These are phyloP conservation scores for Calonectria naviculata DNA, from an alignment of 2,329 filamentous ascomycete genomes.

Conservation along the genomic window DNA sequence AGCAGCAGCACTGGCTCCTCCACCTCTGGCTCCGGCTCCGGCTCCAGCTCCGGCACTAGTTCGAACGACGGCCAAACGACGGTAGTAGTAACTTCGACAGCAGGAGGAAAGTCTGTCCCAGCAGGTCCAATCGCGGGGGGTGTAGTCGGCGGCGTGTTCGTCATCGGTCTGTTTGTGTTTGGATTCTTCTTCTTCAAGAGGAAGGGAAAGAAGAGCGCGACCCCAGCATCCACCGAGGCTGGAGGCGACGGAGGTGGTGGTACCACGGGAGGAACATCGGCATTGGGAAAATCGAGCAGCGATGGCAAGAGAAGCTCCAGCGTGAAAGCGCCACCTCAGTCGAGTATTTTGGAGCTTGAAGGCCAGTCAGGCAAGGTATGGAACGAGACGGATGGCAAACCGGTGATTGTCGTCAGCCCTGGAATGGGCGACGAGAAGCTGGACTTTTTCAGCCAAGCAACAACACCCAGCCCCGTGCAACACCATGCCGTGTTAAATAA, in stretches of 20 bases:
- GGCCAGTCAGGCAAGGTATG: slow-evolving; percentile 1
- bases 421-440: background rate
- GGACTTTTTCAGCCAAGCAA: background rate
- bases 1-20: background rate
- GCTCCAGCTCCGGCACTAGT: background rate
- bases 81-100: background rate
- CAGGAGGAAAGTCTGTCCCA: background rate
- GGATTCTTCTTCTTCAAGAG: slow-evolving; percentile 28
- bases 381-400: slow-evolving; percentile 3
- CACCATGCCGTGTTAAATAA: background rate
- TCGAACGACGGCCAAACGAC: background rate
- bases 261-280: background rate
- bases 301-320: background rate
- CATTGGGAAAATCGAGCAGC: background rate
- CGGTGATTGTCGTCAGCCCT: background rate
- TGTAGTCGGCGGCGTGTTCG: slow-evolving; percentile 27
- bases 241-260: background rate
- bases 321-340: background rate
- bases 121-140: slow-evolving; percentile 30
- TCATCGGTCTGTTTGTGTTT: slow-evolving; percentile 27
- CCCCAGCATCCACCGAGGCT: background rate
- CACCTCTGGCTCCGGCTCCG: background rate
- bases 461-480: background rate
- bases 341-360: background rate
- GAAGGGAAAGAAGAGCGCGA: background rate